These are phyloP conservation scores for Exophiala calicioides DNA, from an alignment of 2,329 filamentous ascomycete species.

Conservation along the genomic window DNA sequence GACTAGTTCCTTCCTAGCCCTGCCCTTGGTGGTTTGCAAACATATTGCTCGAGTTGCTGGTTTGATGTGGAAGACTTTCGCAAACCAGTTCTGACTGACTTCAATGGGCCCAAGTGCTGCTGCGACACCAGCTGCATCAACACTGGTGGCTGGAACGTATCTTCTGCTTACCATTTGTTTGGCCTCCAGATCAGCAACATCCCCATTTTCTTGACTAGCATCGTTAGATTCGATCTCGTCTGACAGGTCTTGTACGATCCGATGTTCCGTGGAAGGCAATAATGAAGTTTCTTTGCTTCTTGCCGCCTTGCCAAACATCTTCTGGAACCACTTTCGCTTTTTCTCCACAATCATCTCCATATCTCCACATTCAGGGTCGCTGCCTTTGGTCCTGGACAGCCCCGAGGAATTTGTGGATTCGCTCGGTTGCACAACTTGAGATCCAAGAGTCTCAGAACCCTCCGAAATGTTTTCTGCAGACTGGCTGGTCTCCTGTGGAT, in stretches of 20 bases:
- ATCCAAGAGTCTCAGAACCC: slow-evolving; percentile 12
- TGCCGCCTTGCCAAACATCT: slow-evolving; percentile 29
- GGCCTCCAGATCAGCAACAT: not conserved
- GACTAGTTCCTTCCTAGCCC: slow-evolving; percentile 74
- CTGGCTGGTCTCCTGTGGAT: slow-evolving; percentile 26
- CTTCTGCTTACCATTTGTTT: slow-evolving; percentile 7
- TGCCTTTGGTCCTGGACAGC: slow-evolving; percentile 11
- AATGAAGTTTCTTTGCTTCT: slow-evolving; percentile 38
- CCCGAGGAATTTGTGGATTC: slow-evolving; percentile 21
- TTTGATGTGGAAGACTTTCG: slow-evolving; percentile 85
- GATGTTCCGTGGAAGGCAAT: slow-evolving; percentile 39
- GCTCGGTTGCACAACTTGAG: slow-evolving; percentile 32
- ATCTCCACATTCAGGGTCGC: slow-evolving; percentile 17
- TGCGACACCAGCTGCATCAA: slow-evolving; percentile 24
- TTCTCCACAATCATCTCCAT: slow-evolving; percentile 27
- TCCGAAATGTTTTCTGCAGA: slow-evolving; percentile 35
- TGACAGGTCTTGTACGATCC: slow-evolving; percentile 23
- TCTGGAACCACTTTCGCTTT: slow-evolving; percentile 32
- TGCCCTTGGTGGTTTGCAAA: slow-evolving; percentile 69
- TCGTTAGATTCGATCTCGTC: slow-evolving; percentile 19
- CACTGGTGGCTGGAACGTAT: slow-evolving; percentile 24
- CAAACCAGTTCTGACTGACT: slow-evolving; percentile 80
- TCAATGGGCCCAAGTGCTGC: slow-evolving; percentile 54
- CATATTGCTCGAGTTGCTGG: slow-evolving; percentile 75
- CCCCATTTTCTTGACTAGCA: not conserved